phyloP scores from a whole-genome alignment of 345 rosid genomes.

The Ceriops decandra region DNA sequence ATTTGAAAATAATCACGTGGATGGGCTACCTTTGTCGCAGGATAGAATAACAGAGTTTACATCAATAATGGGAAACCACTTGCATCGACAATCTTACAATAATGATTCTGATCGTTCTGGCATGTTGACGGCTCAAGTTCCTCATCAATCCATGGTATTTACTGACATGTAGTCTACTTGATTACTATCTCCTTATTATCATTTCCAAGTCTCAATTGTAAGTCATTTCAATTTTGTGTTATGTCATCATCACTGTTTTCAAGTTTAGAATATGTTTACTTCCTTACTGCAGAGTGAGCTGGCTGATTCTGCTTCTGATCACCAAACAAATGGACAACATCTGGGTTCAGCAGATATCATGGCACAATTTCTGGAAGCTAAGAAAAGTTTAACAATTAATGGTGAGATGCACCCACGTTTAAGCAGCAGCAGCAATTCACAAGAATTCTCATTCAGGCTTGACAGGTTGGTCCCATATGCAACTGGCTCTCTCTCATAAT shows the following conservation, averaged over 20 bases:
- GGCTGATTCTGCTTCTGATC: constrained; percentile 30
- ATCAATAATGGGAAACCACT: constrained; percentile 33
- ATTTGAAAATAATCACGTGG: neutral
- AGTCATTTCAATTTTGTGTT: neutral
- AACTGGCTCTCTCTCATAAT: too few species aligned
- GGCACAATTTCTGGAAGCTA: constrained; percentile 17
- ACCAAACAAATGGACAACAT: constrained; percentile 24
- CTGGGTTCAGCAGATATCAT: constrained; percentile 24
- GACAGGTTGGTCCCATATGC: constrained; percentile 31
- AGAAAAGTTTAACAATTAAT: constrained; percentile 17
- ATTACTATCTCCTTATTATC: constrained; percentile 14
- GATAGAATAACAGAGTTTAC: constrained; percentile 63
- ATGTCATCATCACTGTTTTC: neutral
- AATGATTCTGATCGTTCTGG: constrained; percentile 25
- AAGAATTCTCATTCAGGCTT: constrained; percentile 26
- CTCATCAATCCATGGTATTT: constrained; percentile 45
- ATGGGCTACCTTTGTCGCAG: constrained; percentile 35
- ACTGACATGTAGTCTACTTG: constrained; percentile 33
- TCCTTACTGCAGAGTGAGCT: constrained; percentile 30
- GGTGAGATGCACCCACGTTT: constrained; percentile 23
- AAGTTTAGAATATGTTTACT: neutral
- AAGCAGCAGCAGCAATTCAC: constrained; percentile 24
- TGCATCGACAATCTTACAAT: constrained; percentile 37
- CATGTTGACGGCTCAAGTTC: constrained; percentile 29
- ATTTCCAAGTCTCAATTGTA: neutral